Conservation (phyloP, 2,329 filamentous ascomycete species). For the Trichoderma guizhouense region DNA sequence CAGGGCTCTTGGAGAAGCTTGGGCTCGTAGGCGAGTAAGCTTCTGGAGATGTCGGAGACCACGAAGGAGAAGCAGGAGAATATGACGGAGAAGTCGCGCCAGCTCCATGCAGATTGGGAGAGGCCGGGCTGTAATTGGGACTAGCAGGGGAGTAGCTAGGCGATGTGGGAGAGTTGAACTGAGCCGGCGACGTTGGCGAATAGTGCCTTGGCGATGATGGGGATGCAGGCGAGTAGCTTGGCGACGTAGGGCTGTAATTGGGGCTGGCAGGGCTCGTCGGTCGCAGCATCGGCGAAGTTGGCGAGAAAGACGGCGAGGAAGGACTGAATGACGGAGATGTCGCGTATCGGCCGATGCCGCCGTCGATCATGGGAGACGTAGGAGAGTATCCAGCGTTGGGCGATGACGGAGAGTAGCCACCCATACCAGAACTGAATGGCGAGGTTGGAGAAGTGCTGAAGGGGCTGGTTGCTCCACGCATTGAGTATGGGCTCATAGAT, state of each 20-base stretch:
- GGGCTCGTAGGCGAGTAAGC: slow-evolving; percentile 63
- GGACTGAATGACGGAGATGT: slow-evolving; percentile 62
- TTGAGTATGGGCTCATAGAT: slow-evolving; percentile 61
- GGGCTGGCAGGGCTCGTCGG: slow-evolving; percentile 55
- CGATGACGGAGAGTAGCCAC: slow-evolving; percentile 73
- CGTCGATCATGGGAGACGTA: slow-evolving; percentile 64
- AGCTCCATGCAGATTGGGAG: slow-evolving; percentile 48
- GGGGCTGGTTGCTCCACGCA: slow-evolving; percentile 64
- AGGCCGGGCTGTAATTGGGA: slow-evolving; percentile 69
- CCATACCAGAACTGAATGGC: slow-evolving; percentile 55
- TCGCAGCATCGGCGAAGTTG: slow-evolving; percentile 57
- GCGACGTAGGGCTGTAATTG: slow-evolving; percentile 64
- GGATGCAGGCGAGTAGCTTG: slow-evolving; percentile 62
- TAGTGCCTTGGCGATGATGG: slow-evolving; percentile 56
- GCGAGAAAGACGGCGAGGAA: slow-evolving; percentile 61
- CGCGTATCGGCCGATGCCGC: slow-evolving; percentile 51
- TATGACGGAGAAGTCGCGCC: slow-evolving; percentile 58
- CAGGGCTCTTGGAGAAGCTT: slow-evolving; percentile 53
- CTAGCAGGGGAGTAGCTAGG: slow-evolving; percentile 69
- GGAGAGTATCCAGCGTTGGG: slow-evolving; percentile 72
- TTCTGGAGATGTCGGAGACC: slow-evolving; percentile 70
- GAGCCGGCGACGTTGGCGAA: slow-evolving; percentile 67
- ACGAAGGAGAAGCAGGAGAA: slow-evolving; percentile 69
- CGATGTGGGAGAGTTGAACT: slow-evolving; percentile 72
- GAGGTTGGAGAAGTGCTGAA: slow-evolving; percentile 69